These are phyloP conservation scores for Ammopiptanthus mongolicus DNA, from an alignment of 306 rosid species.

Conservation along the genomic window DNA sequence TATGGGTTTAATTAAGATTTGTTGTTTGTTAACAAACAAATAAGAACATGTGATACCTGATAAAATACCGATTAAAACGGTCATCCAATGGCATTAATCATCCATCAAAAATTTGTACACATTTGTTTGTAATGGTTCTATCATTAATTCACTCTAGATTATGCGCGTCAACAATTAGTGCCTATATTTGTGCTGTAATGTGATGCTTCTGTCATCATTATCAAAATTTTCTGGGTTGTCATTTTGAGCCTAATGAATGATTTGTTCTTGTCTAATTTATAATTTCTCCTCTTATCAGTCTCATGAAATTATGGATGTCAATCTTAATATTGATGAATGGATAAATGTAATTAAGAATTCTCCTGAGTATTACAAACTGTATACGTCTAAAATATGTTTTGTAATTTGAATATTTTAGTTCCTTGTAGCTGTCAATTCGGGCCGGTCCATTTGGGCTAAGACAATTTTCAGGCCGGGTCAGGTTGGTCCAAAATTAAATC, in stretches of 20 bases:
- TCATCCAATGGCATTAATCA: not conserved
- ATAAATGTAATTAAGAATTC: conserved; percentile 59
- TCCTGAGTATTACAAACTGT: not conserved
- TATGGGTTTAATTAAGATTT: conserved; percentile 26
- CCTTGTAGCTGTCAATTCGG: too few species aligned
- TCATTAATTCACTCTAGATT: not conserved
- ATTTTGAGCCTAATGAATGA: not conserved
- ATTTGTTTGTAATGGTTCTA: conserved; percentile 4
- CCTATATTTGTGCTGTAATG: conserved; percentile 2
- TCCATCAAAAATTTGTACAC: not conserved
- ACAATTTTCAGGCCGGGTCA: too few species aligned
- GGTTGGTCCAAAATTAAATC: too few species aligned
- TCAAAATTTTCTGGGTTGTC: conserved; percentile 11
- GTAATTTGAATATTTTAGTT: conserved; percentile 6
- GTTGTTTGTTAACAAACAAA: conserved; percentile 9
- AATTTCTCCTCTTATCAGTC: conserved; percentile 55
- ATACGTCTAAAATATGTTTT: not conserved
- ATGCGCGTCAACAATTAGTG: not conserved
- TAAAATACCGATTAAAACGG: not conserved
- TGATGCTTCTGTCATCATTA: not conserved
- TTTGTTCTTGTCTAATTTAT: not conserved
- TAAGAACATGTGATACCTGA: not conserved
- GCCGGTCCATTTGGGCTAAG: too few species aligned
- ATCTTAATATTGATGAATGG: conserved; percentile 96
- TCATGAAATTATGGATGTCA: conserved; percentile 85